Evolutionary conservation across 306 rosid species (phyloP).

Genomic region (Gleditsia sinensis): DNA sequence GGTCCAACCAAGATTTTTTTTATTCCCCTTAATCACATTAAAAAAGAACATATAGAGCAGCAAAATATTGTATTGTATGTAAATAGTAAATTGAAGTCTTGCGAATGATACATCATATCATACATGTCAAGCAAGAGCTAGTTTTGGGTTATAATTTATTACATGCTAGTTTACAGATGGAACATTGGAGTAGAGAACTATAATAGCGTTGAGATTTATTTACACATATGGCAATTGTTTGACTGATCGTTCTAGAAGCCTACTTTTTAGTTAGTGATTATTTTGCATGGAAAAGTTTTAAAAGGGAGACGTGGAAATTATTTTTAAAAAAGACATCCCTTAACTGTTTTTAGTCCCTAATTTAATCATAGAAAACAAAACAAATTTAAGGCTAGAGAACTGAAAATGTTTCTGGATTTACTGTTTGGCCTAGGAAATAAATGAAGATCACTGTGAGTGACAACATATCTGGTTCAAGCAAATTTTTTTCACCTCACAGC

Average conservation of each 20-base stretch:
- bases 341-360: slow-evolving; percentile 4
- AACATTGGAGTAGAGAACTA: slow-evolving; percentile 4
- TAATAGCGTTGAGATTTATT: neutral
- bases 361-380: slow-evolving; percentile 8
- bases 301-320: neutral
- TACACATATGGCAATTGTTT: neutral
- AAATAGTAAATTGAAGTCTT: slow-evolving; percentile 26
- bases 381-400: slow-evolving; percentile 8
- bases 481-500: slow-evolving; percentile 2
- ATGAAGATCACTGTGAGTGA: slow-evolving; percentile 17
- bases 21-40: neutral
- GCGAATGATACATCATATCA: neutral
- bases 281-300: neutral
- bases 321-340: slow-evolving; percentile 1
- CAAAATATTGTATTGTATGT: neutral
- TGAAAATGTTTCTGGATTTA: slow-evolving; percentile 26
- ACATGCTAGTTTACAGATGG: neutral
- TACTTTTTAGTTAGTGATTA: neutral
- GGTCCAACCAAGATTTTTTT: slow-evolving; percentile 13
- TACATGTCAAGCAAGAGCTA: neutral
- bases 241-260: neutral
- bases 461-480: slow-evolving; percentile 23
- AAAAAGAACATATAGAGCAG: neutral
- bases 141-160: slow-evolving; percentile 25
- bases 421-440: slow-evolving; percentile 20